Evolutionary conservation across 257 asterid genomes (phyloP), one percentile per base, ranked within the genome.

Genomic region (Fraxinus americana): DNA sequence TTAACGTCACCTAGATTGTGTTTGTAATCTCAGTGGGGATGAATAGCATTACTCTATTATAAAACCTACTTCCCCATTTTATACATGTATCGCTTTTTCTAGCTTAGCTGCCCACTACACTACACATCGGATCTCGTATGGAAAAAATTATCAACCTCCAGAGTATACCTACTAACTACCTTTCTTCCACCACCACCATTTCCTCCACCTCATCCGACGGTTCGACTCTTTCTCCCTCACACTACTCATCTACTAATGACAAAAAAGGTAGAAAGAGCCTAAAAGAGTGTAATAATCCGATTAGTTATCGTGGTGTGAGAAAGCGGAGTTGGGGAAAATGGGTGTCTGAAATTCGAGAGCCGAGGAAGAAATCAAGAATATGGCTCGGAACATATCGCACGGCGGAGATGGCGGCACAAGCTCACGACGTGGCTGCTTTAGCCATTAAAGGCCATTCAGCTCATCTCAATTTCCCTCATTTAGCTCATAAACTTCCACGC

Each of bases 291-390:
- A 74, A 10, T 80, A 81, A 54, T 54, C 65, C 65, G 3, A 54
- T 54, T n/a, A 19, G 65, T 6, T 94, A 85, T 74, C 91, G 97
- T 12, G 98, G 98, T 30, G 98, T 94, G 4, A 80, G 98, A 76
- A 90, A 86, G 87, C 90, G 97, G 7, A 91, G 83, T 45, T 94
- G 97, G 97, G 98, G 98, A 2, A 91, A 89, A 82, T 94, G 96
- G 94, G 98, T 94, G 50, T 94, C 97, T 3, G 98, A 94, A 83
- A 94, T 94, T 72, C 88, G 98, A 1, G 97, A 94, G 83, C 97
- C 97, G 7, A 82, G 88, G 70, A 94, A 94, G 89, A 94, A 94
- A 59, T 89, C 98, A 14, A 81, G 97, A 80, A 92, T 92, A 83
- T 94, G 98, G 98, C 94, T 92, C 1, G 97, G 98, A 29, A 92